phyloP scores from a whole-genome alignment of 495 filamentous ascomycete genomes.

The Hyaloscypha hepaticicola region DNA sequence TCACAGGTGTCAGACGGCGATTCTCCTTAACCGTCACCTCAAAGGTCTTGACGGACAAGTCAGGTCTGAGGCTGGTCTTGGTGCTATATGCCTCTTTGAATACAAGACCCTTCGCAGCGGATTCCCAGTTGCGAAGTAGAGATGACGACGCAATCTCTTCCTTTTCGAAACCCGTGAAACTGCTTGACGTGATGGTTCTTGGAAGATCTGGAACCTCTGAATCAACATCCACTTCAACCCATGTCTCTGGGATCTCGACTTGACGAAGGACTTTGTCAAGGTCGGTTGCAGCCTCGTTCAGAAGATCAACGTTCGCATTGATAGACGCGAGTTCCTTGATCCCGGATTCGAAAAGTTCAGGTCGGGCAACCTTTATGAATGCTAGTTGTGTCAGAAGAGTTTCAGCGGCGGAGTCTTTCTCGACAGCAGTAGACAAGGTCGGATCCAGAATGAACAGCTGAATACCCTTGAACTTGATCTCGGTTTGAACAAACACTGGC shows the following conservation, averaged over 20 bases:
- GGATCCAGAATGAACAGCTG: conserved; percentile 75
- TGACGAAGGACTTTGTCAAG: conserved; percentile 67
- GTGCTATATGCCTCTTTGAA: conserved; percentile 96
- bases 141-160: conserved; percentile 64
- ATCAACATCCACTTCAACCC: conserved; percentile 67
- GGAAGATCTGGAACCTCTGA: conserved; percentile 51
- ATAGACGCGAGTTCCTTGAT: conserved; percentile 58
- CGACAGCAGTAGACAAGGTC: conserved; percentile 58
- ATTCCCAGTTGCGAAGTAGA: conserved; percentile 72
- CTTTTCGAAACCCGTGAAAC: conserved; percentile 81
- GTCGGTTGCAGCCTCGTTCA: conserved; percentile 62
- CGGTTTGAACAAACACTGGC: conserved; percentile 61
- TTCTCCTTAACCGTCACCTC: conserved; percentile 93
- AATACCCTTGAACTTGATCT: conserved; percentile 63
- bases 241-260: conserved; percentile 73
- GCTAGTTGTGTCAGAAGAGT: conserved; percentile 67
- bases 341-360: conserved; percentile 50
- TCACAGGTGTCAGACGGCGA: conserved; percentile 79
- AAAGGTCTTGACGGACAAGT: conserved; percentile 79
- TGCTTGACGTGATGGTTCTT: conserved; percentile 63
- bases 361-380: conserved; percentile 72
- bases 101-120: conserved; percentile 78
- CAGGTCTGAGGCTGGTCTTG: conserved; percentile 71
- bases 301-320: conserved; percentile 50
- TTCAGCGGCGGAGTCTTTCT: conserved; percentile 55